Conservation (phyloP, 148 eudicot genomes). For the Rhododendron vialii region DNA sequence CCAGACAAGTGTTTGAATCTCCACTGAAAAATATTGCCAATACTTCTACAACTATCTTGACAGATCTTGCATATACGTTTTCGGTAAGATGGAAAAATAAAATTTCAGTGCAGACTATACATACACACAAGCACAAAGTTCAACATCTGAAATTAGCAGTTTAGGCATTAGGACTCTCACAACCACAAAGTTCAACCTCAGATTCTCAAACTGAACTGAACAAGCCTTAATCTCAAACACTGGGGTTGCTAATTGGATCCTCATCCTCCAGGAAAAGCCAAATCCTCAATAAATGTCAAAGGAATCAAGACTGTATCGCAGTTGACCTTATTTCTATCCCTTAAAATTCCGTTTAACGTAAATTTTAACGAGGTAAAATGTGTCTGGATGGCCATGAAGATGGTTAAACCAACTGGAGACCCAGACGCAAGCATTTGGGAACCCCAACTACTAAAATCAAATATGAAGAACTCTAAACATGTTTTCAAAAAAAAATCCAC, state of each 20-base stretch:
- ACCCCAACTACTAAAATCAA: neutral
- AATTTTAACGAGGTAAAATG: neutral
- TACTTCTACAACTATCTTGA: neutral
- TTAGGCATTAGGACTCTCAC: neutral
- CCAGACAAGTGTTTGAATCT: neutral
- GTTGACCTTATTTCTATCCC: neutral
- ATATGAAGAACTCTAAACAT: constrained; percentile 1
- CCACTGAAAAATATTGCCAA: neutral
- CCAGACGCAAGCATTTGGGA: neutral
- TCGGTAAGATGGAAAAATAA: neutral
- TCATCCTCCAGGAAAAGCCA: neutral
- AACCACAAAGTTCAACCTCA: neutral
- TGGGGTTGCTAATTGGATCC: neutral
- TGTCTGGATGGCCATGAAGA: neutral
- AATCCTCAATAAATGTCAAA: neutral
- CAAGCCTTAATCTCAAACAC: neutral
- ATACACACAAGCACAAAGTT: too few relatives aligned
- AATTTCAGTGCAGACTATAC: too few relatives aligned
- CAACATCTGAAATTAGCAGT: too few relatives aligned
- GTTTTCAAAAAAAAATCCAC: neutral
- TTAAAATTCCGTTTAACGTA: neutral
- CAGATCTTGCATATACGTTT: neutral
- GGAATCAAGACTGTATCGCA: neutral
- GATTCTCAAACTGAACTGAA: neutral
- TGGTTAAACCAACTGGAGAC: neutral